These are phyloP conservation scores for Stephania yunnanensis DNA, from an alignment of 164 flowering plant genomes.

Conservation along the genomic window DNA sequence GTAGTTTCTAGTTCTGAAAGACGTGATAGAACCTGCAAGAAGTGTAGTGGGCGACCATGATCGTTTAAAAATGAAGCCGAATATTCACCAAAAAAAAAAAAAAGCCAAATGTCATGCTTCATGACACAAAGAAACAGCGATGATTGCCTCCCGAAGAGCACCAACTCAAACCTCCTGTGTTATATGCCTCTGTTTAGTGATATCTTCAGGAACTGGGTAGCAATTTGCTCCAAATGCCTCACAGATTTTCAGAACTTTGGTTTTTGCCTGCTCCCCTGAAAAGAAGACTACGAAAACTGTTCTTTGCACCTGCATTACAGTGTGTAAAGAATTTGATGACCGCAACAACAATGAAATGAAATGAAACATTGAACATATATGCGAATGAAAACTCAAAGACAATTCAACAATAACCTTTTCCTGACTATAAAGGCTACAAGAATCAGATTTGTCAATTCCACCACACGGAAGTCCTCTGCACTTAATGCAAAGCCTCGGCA, in stretches of 20 bases:
- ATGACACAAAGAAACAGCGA: neutral
- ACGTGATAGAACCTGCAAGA: constrained; percentile 67
- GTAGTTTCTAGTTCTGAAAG: constrained; percentile 87
- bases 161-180: constrained; percentile 61
- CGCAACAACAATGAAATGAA: constrained; percentile 11
- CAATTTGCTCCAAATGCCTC: constrained; percentile 98
- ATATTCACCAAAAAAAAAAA: neutral
- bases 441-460: no score
- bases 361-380: neutral
- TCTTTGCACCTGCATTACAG: constrained; percentile 70
- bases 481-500: no score
- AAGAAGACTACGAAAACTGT: constrained; percentile 90
- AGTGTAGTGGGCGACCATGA: constrained; percentile 1
- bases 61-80: neutral
- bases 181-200: constrained; percentile 77
- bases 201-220: constrained; percentile 94
- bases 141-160: neutral
- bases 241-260: constrained; percentile 89
- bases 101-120: neutral
- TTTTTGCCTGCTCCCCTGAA: constrained; percentile 95
- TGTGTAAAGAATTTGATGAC: neutral
- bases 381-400: neutral
- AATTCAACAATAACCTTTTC: no score
- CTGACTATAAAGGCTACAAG: no score
- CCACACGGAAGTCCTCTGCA: no score